Evolutionary conservation across 768 basidiomycete genomes (phyloP), one percentile per base, ranked within the genome.

Genomic region (Lactarius sanguifluus): DNA sequence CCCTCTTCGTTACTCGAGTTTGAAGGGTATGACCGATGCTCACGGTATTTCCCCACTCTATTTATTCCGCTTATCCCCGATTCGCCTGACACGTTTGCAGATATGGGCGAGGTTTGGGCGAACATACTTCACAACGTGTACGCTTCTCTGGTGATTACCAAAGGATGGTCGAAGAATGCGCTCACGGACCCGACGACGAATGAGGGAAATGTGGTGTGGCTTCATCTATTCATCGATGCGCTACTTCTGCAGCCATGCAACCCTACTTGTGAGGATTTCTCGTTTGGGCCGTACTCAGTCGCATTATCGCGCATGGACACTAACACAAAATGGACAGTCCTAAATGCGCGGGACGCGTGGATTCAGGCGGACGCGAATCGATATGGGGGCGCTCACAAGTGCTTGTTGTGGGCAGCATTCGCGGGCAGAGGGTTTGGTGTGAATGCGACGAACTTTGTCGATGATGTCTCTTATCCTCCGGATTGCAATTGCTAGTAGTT

Each of bases 41-140:
- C 83, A 85, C 71, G 73, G 81, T 81, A 75, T 74, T 75, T 8
- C 57, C 30, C 20, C 43, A 41, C 6, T 23, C n/a, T 25, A 57
- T 32, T 64, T 52, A 50, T 59, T 32, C 32, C 32, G 3, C 34
- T 16, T n/a, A 43, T 23, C 16, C 15, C n/a, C 47, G 23, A 32
- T 28, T 61, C 62, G 41, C 38, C 45, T 30, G 63, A 50, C 16
- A 34, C 18, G 30, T n/a, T 34, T 38, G 28, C 60, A 79, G 79
- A 72, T 57, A 85, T 87, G 62, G 87, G 86, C 54, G 86, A 87
- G 72, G 81, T 88, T 62, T 82, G 81, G 81, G 81, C 81, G 28
- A 79, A 81, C 70, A 75, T 80, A 43, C 76, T 82, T 32, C 73
- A 76, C 72, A 75, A 78, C 60, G 73, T 78, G 25, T 75, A 77